Percentiles rank a stretch among this genome's conserved stretches.
Conservation (phyloP, 1,139 yeast species). For the Pichia sp. region DNA sequence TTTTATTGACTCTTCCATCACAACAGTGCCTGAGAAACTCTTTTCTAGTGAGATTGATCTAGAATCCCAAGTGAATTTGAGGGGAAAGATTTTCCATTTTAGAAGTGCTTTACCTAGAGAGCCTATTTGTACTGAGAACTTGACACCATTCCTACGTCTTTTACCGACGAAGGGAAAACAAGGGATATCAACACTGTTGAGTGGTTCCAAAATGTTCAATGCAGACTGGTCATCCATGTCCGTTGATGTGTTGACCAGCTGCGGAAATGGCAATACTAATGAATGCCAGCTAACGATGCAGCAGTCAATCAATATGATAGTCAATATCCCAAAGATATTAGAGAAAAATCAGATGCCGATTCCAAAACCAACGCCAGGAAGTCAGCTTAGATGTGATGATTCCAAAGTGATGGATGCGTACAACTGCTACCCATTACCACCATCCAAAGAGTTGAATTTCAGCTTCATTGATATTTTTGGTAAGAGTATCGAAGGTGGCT, state of each 20-base stretch:
- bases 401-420: slow-evolving; percentile 49
- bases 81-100: slow-evolving; percentile 45
- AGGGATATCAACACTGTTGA: slow-evolving; percentile 78
- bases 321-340: slow-evolving; percentile 62
- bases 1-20: slow-evolving; percentile 72
- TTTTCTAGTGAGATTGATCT: slow-evolving; percentile 30
- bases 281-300: slow-evolving; percentile 50
- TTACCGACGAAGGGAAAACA: slow-evolving; percentile 91
- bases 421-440: slow-evolving; percentile 74
- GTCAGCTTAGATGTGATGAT: slow-evolving; percentile 63
- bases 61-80: slow-evolving; percentile 22
- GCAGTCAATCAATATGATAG: slow-evolving; percentile 68
- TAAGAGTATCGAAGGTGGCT: slow-evolving; percentile 54
- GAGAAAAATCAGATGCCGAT: slow-evolving; percentile 61
- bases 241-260: slow-evolving; percentile 65
- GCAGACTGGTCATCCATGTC: slow-evolving; percentile 95
- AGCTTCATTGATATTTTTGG: slow-evolving; percentile 65
- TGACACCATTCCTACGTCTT: slow-evolving; percentile 86
- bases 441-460: slow-evolving; percentile 46
- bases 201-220: slow-evolving; percentile 94
- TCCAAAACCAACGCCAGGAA: slow-evolving; percentile 72
- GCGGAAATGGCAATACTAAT: slow-evolving; percentile 25
- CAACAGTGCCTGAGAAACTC: slow-evolving; percentile 61
- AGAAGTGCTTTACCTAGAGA: slow-evolving; percentile 92
- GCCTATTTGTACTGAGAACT: slow-evolving; percentile 94